phyloP scores from a whole-genome alignment of 1,284 basidiomycete species.

The Boletellus sp. region DNA sequence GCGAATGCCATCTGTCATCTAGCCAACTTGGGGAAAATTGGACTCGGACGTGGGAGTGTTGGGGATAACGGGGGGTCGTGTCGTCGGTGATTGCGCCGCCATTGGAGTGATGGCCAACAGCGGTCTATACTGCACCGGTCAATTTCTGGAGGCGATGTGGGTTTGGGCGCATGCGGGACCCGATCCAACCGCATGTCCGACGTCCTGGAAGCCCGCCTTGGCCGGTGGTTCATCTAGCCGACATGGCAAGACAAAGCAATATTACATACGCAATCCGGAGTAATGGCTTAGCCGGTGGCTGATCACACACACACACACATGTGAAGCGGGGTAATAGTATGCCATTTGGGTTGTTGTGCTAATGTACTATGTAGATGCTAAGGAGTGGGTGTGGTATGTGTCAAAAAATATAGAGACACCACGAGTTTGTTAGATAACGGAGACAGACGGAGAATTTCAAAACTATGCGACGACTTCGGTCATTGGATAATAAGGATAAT shows the following conservation, averaged over 20 bases:
- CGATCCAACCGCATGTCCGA: not conserved
- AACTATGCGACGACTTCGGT: conserved; percentile 27
- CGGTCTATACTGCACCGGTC: too few relatives aligned
- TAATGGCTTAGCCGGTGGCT: not conserved
- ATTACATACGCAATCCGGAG: not conserved
- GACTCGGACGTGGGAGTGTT: too few relatives aligned
- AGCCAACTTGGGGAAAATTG: too few relatives aligned
- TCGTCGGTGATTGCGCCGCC: too few relatives aligned
- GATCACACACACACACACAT: too few relatives aligned
- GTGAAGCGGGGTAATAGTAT: not conserved
- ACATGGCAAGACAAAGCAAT: not conserved
- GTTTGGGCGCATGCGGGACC: not conserved
- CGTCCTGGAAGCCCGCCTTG: conserved; percentile 3
- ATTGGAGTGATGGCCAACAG: too few relatives aligned
- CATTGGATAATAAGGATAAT: conserved; percentile 19
- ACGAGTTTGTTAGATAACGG: conserved; percentile 11
- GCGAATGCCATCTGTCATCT: too few relatives aligned
- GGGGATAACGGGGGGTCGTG: too few relatives aligned
- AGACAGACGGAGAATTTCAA: not conserved
- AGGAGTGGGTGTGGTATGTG: conserved; percentile 25
- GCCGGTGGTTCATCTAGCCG: conserved; percentile 1
- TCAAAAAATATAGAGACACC: conserved; percentile 36
- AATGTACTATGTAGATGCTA: conserved; percentile 9
- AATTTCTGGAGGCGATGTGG: too few relatives aligned
- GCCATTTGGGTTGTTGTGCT: conserved; percentile 3